Evolutionary conservation across 768 basidiomycete species (phyloP).

Genomic region (Leccinum subtestaceum): DNA sequence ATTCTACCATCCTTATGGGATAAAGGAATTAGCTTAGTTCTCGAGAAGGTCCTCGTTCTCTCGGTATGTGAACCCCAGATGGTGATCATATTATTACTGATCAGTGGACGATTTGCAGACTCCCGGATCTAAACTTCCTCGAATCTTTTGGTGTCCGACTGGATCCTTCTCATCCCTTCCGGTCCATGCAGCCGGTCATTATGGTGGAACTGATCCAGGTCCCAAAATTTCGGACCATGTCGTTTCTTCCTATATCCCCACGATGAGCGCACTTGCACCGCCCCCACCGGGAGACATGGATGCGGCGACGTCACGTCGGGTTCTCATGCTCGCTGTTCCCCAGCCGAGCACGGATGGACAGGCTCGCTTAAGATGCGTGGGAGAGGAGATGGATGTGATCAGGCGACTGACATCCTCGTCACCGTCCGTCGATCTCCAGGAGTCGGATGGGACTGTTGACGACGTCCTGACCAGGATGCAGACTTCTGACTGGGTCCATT

Average conservation of each 20-base stretch:
- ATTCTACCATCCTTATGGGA: neutral
- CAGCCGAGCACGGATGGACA: conserved; percentile 16
- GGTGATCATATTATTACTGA: neutral
- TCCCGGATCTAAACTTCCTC: neutral
- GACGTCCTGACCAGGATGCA: neutral
- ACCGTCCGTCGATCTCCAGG: neutral
- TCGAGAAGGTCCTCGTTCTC: neutral
- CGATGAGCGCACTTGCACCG: conserved; percentile 20
- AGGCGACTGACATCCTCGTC: neutral
- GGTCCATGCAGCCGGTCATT: neutral
- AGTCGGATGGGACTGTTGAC: neutral
- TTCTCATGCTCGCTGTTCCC: conserved; percentile 7
- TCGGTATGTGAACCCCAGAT: neutral
- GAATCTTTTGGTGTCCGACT: neutral
- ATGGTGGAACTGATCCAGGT: neutral
- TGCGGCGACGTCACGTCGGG: neutral
- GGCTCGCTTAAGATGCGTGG: neutral
- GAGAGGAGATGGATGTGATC: conserved; percentile 23
- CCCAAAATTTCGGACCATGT: neutral
- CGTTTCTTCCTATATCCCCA: conserved; percentile 28
- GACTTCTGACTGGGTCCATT: neutral
- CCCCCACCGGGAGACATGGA: neutral
- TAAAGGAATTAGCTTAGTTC: neutral
- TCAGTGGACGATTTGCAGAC: neutral
- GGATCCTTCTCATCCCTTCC: neutral